Evolutionary conservation across 2,329 filamentous ascomycete species (phyloP), one percentile per base, ranked within the genome.

Genomic region (Leptoxyphium fumago): DNA sequence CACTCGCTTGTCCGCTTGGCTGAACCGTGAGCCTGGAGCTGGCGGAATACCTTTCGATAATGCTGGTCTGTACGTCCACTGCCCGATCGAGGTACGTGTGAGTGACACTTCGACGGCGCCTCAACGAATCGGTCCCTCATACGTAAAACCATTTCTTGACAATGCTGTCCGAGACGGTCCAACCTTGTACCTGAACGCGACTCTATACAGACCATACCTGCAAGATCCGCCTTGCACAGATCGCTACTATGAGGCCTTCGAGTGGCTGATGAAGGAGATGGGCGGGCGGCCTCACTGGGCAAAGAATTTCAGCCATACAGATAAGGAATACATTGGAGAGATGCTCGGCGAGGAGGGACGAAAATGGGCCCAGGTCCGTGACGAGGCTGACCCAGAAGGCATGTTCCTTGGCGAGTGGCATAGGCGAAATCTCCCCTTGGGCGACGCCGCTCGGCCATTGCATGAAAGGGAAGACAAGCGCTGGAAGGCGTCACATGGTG

Each of bases 321-420:
- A 69, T 5, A 71, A 74, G 10, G 55, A 67, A 0, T 77, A 84
- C 28, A 71, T 94, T 38, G 72, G 75, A 46, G 60, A 62, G 1
- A 77, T 84, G 61, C 93, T 91, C 59, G 80, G 80, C 36, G 61
- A 70, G n/a, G 67, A 80, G 40, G 68, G 93, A 46, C 64, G 70
- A 14, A 65, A 74, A 40, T 94, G 82, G 74, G 69, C 82, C 36
- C 66, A 70, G 26, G 71, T 93, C 6, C 73, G 87, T 43, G 71
- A 81, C 46, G 70, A 77, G 43, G 78, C 76, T 29, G 86, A 94
- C 57, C 81, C 82, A 0, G 77, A 87, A 48, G 86, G 86, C 45
- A 81, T 94, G 74, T 94, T 94, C 63, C 71, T 89, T 11, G 89
- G 89, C 2, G 80, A 87, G 41, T 98, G 89, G 89, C 86, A 95